phyloP scores from a whole-genome alignment of 371 early-diverging fungal species.

The Cokeromyces recurvatus region DNA sequence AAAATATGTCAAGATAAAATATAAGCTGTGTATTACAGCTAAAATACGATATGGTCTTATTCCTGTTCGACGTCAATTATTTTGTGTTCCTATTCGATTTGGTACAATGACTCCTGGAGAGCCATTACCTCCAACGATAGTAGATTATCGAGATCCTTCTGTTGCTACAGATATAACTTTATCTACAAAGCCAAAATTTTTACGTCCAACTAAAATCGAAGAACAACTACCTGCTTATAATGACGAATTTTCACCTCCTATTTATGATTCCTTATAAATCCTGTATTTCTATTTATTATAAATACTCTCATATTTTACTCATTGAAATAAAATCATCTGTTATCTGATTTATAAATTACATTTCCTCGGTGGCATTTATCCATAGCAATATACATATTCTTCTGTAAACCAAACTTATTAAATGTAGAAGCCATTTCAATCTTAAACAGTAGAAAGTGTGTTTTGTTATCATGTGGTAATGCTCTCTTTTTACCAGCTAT shows the following conservation, averaged over 20 bases:
- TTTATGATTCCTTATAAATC: no score
- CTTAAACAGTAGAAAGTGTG: conserved; percentile 9
- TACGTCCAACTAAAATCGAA: background rate
- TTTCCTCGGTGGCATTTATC: no score
- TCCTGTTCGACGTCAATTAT: conserved; percentile 6
- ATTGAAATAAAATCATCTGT: no score
- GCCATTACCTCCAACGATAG: conserved; percentile 5
- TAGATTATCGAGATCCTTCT: conserved; percentile 7
- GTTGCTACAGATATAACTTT: conserved; percentile 6
- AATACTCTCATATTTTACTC: no score
- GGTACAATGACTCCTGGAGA: conserved; percentile 13
- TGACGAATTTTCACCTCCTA: conserved; percentile 11
- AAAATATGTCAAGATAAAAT: conserved; percentile 8
- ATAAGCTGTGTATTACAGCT: conserved; percentile 9
- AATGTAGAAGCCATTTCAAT: conserved; percentile 1
- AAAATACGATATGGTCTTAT: conserved; percentile 8
- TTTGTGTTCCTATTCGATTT: conserved; percentile 8
- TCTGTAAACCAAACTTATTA: conserved; percentile 7
- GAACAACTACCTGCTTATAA: conserved; percentile 18
- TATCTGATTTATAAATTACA: no score
- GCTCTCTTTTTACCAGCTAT: conserved; percentile 9
- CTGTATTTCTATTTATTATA: no score
- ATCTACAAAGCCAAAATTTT: conserved; percentile 16
- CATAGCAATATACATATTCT: conserved; percentile 5
- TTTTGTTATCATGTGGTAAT: conserved; percentile 9